Evolutionary conservation across 179 eudicot genomes (phyloP).

Genomic region (Beta lomatogona): DNA sequence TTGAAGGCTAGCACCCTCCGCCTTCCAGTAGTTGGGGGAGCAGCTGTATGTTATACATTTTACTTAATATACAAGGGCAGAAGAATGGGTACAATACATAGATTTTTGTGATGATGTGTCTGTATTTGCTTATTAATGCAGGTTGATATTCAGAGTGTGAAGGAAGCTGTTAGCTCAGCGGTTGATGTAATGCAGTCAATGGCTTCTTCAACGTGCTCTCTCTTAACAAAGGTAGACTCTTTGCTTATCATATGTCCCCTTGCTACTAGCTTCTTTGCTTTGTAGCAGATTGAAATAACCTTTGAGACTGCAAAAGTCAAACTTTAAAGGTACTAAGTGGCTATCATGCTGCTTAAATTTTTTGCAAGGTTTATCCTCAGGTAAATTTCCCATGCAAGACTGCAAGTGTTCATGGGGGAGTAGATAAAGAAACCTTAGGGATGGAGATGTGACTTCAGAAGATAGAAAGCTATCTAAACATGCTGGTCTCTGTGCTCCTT

Average conservation of each 20-base stretch:
- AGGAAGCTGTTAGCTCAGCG: conserved; percentile 83
- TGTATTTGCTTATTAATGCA: conserved; percentile 29
- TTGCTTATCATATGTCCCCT: neutral
- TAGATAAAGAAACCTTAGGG: neutral
- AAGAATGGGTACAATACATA: neutral
- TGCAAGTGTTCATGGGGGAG: neutral
- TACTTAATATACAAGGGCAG: conserved; percentile 6
- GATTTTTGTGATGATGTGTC: conserved; percentile 17
- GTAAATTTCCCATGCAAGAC: neutral
- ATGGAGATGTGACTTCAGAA: neutral
- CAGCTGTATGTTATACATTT: conserved; percentile 54
- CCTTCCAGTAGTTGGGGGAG: conserved; percentile 94
- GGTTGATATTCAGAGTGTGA: conserved; percentile 83
- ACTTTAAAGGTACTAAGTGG: neutral
- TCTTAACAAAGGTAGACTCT: conserved; percentile 58
- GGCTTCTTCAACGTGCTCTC: conserved; percentile 67
- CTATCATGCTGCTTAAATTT: neutral
- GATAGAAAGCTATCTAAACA: neutral
- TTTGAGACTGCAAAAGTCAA: neutral
- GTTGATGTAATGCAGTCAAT: conserved; percentile 92
- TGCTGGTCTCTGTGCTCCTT: neutral
- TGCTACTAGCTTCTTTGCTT: neutral
- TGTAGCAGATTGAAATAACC: neutral
- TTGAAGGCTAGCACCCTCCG: conserved; percentile 98
- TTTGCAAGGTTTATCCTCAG: neutral